These are phyloP conservation scores for Soucietia sequanensis DNA, from an alignment of 805 yeast genomes.

Conservation along the genomic window DNA sequence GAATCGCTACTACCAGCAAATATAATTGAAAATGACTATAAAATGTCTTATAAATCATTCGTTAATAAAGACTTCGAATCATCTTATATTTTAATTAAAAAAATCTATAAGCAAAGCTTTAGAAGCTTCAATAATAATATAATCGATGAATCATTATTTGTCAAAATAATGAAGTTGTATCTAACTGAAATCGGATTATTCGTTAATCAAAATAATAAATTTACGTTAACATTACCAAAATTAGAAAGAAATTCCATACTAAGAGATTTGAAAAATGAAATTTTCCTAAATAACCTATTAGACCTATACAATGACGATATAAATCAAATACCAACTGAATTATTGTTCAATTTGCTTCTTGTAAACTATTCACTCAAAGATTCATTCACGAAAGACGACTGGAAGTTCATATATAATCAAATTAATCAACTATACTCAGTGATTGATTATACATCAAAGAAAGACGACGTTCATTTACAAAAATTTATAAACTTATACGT, in stretches of 20 bases:
- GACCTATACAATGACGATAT: slow-evolving; percentile 17
- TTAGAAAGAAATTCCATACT: slow-evolving; percentile 11
- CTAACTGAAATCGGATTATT: slow-evolving; percentile 33
- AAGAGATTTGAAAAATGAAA: slow-evolving; percentile 14
- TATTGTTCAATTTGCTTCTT: slow-evolving; percentile 30
- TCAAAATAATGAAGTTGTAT: slow-evolving; percentile 34
- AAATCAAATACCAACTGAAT: slow-evolving; percentile 27
- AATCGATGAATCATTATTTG: slow-evolving; percentile 27
- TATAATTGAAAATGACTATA: slow-evolving; percentile 21
- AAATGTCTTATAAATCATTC: slow-evolving; percentile 37
- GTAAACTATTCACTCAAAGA: slow-evolving; percentile 26
- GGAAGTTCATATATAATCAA: slow-evolving; percentile 5
- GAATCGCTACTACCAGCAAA: neutral
- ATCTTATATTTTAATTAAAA: slow-evolving; percentile 26
- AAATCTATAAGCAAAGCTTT: slow-evolving; percentile 20
- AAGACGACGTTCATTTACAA: slow-evolving; percentile 14
- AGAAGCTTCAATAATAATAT: slow-evolving; percentile 20
- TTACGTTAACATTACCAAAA: slow-evolving; percentile 2
- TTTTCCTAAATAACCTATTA: slow-evolving; percentile 15
- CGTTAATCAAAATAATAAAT: slow-evolving; percentile 1
- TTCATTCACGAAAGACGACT: slow-evolving; percentile 9
- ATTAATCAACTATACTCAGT: slow-evolving; percentile 12
- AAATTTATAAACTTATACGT: slow-evolving; percentile 32
- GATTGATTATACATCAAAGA: slow-evolving; percentile 4
- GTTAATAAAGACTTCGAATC: slow-evolving; percentile 35